Percentiles rank a stretch among this genome's conserved stretches.
Conservation (phyloP, 1,284 basidiomycete species). For the Lignosus rhinocerotis region DNA sequence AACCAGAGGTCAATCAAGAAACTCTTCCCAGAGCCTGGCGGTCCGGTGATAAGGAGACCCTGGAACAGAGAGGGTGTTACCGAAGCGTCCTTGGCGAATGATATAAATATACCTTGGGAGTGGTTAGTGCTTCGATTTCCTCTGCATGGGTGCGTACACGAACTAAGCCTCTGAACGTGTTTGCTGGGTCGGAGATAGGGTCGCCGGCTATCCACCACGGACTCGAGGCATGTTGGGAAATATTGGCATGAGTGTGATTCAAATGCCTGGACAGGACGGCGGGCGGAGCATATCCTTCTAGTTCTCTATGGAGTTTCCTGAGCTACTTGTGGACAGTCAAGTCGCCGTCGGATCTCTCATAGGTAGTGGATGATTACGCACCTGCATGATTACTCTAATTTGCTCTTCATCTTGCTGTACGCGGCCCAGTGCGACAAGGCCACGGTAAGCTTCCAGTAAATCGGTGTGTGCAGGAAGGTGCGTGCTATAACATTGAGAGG, state of each 20-base stretch:
- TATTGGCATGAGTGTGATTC: constrained; percentile 9
- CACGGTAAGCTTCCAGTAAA: constrained; percentile 32
- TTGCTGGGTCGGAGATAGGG: constrained; percentile 11
- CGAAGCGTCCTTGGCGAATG: neutral
- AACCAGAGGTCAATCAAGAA: constrained; percentile 71
- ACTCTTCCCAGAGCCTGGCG: constrained; percentile 78
- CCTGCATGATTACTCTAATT: constrained; percentile 63
- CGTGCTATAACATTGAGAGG: neutral
- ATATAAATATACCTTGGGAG: constrained; percentile 48
- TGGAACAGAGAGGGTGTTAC: constrained; percentile 24
- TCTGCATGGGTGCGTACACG: constrained; percentile 56
- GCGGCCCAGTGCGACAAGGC: constrained; percentile 40
- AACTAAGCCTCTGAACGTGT: constrained; percentile 40
- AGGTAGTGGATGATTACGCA: constrained; percentile 28
- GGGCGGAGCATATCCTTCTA: constrained; percentile 52
- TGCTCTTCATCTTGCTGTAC: constrained; percentile 67
- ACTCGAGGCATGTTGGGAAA: constrained; percentile 26
- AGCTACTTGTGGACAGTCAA: constrained; percentile 35
- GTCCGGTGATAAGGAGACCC: constrained; percentile 77
- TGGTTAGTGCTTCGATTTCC: constrained; percentile 56
- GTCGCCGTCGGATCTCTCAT: neutral
- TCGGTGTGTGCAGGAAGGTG: constrained; percentile 28
- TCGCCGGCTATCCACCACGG: constrained; percentile 33
- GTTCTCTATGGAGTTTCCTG: constrained; percentile 44
- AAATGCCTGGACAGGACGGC: constrained; percentile 36